These are phyloP conservation scores for Bromus sterilis DNA, from an alignment of 176 grass and related monocot species.

Conservation along the genomic window DNA sequence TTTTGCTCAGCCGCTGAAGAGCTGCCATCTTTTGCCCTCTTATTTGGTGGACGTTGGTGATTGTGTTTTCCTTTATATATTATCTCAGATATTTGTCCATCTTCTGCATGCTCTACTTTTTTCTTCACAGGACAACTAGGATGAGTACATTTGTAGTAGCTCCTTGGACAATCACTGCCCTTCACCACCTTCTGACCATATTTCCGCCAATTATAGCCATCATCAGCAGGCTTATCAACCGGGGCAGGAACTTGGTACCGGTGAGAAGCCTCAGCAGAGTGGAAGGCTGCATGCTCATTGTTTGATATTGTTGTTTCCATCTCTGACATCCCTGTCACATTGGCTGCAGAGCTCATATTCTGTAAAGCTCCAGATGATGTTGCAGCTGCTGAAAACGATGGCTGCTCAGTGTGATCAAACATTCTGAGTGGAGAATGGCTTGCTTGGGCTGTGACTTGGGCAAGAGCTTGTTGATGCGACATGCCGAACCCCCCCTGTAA, in stretches of 20 bases:
- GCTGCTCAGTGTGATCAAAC: slow-evolving; percentile 47
- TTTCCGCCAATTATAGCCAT: slow-evolving; percentile 90
- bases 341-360: slow-evolving; percentile 25
- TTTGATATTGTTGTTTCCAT: slow-evolving; percentile 23
- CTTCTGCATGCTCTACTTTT: slow-evolving; percentile 79
- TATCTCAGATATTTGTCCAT: slow-evolving; percentile 95
- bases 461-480: slow-evolving; percentile 53
- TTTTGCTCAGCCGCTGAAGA: slow-evolving; percentile 36
- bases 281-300: slow-evolving; percentile 36
- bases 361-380: slow-evolving; percentile 36
- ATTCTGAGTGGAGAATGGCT: slow-evolving; percentile 61
- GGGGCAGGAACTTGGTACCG: slow-evolving; percentile 48
- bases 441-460: slow-evolving; percentile 73
- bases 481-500: slow-evolving; percentile 68
- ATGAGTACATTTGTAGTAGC: slow-evolving; percentile 89
- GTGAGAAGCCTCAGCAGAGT: slow-evolving; percentile 41
- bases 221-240: slow-evolving; percentile 84
- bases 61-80: slow-evolving; percentile 96
- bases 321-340: slow-evolving; percentile 19
- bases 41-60: slow-evolving; percentile 70
- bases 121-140: slow-evolving; percentile 77
- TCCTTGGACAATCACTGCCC: slow-evolving; percentile 77
- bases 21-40: slow-evolving; percentile 62
- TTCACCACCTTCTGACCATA: slow-evolving; percentile 97
- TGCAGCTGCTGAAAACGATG: slow-evolving; percentile 42